Conservation (phyloP, 169 alveolate species). For the Cyclospora cayetanensis region DNA sequence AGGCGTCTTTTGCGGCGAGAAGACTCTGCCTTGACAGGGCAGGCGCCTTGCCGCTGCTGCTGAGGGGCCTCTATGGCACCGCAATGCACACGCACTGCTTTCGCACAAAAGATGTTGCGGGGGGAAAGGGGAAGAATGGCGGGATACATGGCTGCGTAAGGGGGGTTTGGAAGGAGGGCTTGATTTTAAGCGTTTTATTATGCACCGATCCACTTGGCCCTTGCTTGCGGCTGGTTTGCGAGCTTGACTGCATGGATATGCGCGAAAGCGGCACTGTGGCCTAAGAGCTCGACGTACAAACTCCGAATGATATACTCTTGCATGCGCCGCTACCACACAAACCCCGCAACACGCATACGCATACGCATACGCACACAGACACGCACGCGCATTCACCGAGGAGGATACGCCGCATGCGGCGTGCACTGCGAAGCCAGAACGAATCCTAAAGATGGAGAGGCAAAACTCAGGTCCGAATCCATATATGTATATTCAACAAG, state of each 20-base stretch:
- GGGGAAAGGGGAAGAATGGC: too few relatives aligned
- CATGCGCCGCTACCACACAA: constrained; percentile 67
- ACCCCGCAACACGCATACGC: not conserved
- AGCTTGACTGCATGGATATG: constrained; percentile 93
- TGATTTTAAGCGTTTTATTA: not conserved
- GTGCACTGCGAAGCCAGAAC: too few relatives aligned
- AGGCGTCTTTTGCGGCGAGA: too few relatives aligned
- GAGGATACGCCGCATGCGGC: too few relatives aligned
- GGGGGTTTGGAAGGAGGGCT: not conserved
- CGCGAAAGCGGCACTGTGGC: constrained; percentile 95
- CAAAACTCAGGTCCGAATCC: too few relatives aligned
- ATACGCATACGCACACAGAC: not conserved
- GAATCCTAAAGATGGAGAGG: too few relatives aligned
- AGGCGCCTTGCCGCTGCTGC: constrained; percentile 18
- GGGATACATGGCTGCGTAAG: too few relatives aligned
- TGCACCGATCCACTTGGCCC: constrained; percentile 84
- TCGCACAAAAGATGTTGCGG: not conserved
- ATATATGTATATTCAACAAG: too few relatives aligned
- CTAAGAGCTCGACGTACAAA: constrained; percentile 94
- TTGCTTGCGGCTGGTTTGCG: constrained; percentile 86
- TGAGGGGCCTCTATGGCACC: not conserved
- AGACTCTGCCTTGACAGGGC: too few relatives aligned
- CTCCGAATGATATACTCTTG: constrained; percentile 87
- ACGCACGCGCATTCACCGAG: not conserved
- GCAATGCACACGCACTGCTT: not conserved